Conservation (phyloP, 73 alveolate species). For the Vitrella brassicaformis region DNA sequence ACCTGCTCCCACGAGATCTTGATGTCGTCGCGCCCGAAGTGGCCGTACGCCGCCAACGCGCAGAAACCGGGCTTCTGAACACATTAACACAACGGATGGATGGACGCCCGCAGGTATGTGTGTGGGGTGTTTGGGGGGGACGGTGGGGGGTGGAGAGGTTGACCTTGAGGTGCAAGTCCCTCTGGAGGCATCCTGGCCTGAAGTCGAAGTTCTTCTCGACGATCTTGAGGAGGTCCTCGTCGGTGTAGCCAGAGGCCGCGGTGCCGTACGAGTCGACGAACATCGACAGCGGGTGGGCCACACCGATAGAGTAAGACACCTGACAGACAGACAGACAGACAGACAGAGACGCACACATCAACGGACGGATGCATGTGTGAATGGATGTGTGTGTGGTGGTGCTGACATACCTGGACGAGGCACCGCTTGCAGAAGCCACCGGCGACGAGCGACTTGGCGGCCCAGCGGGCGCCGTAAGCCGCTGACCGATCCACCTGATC, state of each 20-base stretch:
- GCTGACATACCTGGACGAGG: slow-evolving; percentile 78
- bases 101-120: not conserved
- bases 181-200: slow-evolving; percentile 67
- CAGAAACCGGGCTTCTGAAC: slow-evolving; percentile 53
- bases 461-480: slow-evolving; percentile 85
- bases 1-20: slow-evolving; percentile 18
- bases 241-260: slow-evolving; percentile 52
- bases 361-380: no score
- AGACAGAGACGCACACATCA: no score
- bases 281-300: slow-evolving; percentile 78
- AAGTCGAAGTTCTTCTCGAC: slow-evolving; percentile 34
- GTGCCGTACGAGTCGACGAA: slow-evolving; percentile 76
- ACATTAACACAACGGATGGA: not conserved
- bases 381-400: no score
- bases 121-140: not conserved
- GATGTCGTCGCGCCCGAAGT: slow-evolving; percentile 66
- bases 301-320: slow-evolving; percentile 75
- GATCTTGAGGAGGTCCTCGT: slow-evolving; percentile 49
- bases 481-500: slow-evolving; percentile 88
- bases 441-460: slow-evolving; percentile 69
- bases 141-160: slow-evolving; percentile 1
- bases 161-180: slow-evolving; percentile 50
- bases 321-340: no score
- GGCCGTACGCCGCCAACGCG: slow-evolving; percentile 76
- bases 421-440: slow-evolving; percentile 67